Evolutionary conservation across 805 yeast genomes (phyloP).

Genomic region (Pichia rugopelliculosa): DNA sequence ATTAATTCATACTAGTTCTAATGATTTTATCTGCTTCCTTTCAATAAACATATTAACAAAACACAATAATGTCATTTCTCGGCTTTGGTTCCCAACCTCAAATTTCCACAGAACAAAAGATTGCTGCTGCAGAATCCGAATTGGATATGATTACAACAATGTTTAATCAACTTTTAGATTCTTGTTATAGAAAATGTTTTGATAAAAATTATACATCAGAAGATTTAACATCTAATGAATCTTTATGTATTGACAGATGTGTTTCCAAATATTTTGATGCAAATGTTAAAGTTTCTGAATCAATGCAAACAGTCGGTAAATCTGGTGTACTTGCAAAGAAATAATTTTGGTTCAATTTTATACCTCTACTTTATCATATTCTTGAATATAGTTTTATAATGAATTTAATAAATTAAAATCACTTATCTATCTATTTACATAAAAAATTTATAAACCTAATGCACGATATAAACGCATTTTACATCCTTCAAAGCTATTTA

Average conservation of each 20-base stretch:
- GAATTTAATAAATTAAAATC: neutral
- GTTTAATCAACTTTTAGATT: conserved; percentile 86
- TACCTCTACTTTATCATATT: conserved; percentile 2
- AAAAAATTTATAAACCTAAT: conserved; percentile 37
- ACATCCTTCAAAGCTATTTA: conserved; percentile 74
- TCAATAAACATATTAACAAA: neutral
- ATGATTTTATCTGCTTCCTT: too few relatives aligned
- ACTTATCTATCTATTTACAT: neutral
- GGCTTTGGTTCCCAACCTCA: conserved; percentile 72
- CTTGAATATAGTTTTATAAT: conserved; percentile 7
- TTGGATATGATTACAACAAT: conserved; percentile 95
- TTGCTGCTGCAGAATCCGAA: conserved; percentile 92
- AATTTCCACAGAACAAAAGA: conserved; percentile 64
- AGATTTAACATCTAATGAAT: conserved; percentile 70
- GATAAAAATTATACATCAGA: conserved; percentile 58
- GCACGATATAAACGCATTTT: conserved; percentile 59
- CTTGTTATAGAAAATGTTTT: conserved; percentile 86
- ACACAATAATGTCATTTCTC: conserved; percentile 60
- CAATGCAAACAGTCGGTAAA: conserved; percentile 33
- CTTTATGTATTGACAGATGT: conserved; percentile 89
- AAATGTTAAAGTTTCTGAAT: conserved; percentile 89
- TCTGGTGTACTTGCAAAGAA: conserved; percentile 26
- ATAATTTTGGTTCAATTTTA: neutral
- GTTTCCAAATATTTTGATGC: conserved; percentile 92
- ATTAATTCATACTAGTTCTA: too few relatives aligned